These are phyloP conservation scores for Elsinoe arachidis DNA, from an alignment of 2,329 filamentous ascomycete species.

Conservation along the genomic window DNA sequence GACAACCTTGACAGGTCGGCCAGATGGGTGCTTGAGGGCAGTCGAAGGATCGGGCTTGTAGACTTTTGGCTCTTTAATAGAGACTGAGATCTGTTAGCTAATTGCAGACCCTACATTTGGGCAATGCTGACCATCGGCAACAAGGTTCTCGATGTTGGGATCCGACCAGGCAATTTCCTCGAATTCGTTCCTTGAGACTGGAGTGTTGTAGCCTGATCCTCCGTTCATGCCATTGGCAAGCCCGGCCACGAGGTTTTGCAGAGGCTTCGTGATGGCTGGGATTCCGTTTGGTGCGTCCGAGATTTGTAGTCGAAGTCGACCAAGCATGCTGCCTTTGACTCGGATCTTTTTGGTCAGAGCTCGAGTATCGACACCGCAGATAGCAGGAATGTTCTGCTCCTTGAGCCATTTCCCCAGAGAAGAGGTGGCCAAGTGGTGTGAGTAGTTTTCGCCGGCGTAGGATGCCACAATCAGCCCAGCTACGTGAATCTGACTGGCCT, in stretches of 20 bases:
- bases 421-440: constrained; percentile 83
- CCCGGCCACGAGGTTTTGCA: constrained; percentile 27
- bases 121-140: constrained; percentile 70
- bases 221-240: constrained; percentile 28
- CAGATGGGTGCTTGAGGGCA: constrained; percentile 77
- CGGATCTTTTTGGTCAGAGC: constrained; percentile 90
- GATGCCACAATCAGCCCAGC: constrained; percentile 83
- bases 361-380: constrained; percentile 91
- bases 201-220: constrained; percentile 20
- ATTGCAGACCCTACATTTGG: constrained; percentile 2
- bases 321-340: constrained; percentile 91
- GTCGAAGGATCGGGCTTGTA: constrained; percentile 66
- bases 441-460: constrained; percentile 91
- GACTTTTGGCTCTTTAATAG: constrained; percentile 74
- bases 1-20: constrained; percentile 75
- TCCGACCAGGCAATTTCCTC: constrained; percentile 82
- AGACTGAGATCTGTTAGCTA: constrained; percentile 53
- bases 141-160: constrained; percentile 86
- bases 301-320: constrained; percentile 73
- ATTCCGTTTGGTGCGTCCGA: constrained; percentile 25
- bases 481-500: constrained; percentile 86
- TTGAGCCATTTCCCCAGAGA: constrained; percentile 93
- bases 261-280: constrained; percentile 30
- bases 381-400: constrained; percentile 86
- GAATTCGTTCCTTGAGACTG: constrained; percentile 41